These are phyloP conservation scores for Ustilago tritici DNA, from an alignment of 1,284 basidiomycete genomes.

Conservation along the genomic window DNA sequence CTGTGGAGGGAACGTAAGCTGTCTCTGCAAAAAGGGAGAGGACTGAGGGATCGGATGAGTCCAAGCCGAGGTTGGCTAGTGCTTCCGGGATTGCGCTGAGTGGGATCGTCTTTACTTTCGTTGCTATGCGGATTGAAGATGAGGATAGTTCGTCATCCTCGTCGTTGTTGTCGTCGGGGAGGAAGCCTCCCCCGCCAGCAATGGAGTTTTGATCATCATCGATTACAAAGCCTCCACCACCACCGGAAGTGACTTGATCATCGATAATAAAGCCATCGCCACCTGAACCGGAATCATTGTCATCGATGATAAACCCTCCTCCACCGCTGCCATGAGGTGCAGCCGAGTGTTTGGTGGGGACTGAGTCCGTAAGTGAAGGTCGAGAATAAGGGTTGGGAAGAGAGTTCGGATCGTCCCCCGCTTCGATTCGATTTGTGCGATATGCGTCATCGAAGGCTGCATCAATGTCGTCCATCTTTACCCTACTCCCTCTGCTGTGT, in stretches of 20 bases:
- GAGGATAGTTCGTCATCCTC: background rate
- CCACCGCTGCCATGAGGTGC: background rate
- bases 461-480: conserved; percentile 33
- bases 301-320: conserved; percentile 40
- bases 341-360: background rate
- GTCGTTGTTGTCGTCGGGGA: background rate
- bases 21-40: conserved; percentile 49
- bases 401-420: conserved; percentile 44
- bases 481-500: background rate
- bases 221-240: conserved; percentile 32
- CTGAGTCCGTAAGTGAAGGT: conserved; percentile 2
- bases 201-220: conserved; percentile 1
- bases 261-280: conserved; percentile 45
- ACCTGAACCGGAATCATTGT: background rate
- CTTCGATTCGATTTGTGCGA: conserved; percentile 39
- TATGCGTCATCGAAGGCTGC: conserved; percentile 57
- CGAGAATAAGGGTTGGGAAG: conserved; percentile 49
- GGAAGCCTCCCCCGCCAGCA: background rate
- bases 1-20: conserved; percentile 33
- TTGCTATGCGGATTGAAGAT: background rate
- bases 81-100: conserved; percentile 53
- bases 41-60: conserved; percentile 40
- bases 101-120: conserved; percentile 36
- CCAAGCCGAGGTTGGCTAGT: conserved; percentile 48
- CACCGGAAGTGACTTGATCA: conserved; percentile 10